A percentile compares a stretch with the other conserved stretches of the same genome.
phyloP scores from a whole-genome alignment of 2,329 filamentous ascomycete genomes.

The Aaosphaeria arxii region DNA sequence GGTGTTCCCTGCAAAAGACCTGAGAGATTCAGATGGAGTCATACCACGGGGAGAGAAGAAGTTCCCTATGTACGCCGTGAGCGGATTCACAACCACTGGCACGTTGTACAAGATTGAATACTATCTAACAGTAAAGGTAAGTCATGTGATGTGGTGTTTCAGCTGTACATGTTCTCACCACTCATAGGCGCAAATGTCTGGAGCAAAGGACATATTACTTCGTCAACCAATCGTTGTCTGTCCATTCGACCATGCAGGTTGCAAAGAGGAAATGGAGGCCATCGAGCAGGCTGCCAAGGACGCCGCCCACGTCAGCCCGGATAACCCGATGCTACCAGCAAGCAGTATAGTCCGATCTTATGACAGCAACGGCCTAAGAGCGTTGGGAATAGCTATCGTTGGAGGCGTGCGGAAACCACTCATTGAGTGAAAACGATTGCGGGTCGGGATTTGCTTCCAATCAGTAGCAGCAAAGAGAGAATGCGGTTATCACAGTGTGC shows the following conservation, averaged over 20 bases:
- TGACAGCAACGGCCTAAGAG: conserved; percentile 63
- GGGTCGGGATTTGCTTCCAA: not conserved
- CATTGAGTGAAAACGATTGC: conserved; percentile 55
- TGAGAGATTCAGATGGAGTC: conserved; percentile 83
- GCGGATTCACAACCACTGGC: conserved; percentile 89
- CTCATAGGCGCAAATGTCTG: conserved; percentile 76
- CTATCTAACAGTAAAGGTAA: conserved; percentile 88
- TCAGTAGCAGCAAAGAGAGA: too few relatives aligned
- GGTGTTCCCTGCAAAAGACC: conserved; percentile 84
- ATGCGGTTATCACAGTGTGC: too few relatives aligned
- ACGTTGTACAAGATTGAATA: conserved; percentile 98
- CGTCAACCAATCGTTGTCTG: conserved; percentile 95
- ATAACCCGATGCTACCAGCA: conserved; percentile 90
- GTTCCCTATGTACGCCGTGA: conserved; percentile 85
- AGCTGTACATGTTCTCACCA: not conserved
- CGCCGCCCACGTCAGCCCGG: conserved; percentile 79
- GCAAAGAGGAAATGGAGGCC: conserved; percentile 97
- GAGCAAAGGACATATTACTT: conserved; percentile 81
- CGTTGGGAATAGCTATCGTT: conserved; percentile 62
- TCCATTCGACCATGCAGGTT: conserved; percentile 89
- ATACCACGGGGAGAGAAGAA: conserved; percentile 79
- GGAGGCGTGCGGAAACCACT: conserved; percentile 61
- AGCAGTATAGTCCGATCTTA: conserved; percentile 75
- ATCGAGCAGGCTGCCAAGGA: conserved; percentile 96
- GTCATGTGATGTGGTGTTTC: conserved; percentile 2